Percentiles rank a stretch among this genome's conserved stretches.
Conservation (phyloP, 2,329 filamentous ascomycete genomes). For the Diaporthe caulivora region DNA sequence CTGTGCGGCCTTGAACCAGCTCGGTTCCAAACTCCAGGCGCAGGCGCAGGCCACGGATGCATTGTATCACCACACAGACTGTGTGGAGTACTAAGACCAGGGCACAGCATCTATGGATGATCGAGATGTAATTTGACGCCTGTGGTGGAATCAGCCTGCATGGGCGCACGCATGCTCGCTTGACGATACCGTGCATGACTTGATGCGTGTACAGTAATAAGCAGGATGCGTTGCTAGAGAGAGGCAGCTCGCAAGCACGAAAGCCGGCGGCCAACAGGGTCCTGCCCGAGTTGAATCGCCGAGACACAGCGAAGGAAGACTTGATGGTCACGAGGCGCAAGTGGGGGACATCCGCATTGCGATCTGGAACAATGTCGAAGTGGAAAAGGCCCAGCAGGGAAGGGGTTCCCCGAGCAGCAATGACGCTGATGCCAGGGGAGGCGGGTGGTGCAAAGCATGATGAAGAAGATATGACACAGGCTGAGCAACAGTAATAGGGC, state of each 20-base stretch:
- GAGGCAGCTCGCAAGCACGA: background rate
- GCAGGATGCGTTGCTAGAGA: background rate
- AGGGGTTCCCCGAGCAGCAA: conserved; percentile 2
- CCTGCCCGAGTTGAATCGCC: background rate
- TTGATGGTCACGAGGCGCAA: conserved; percentile 13
- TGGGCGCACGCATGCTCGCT: conserved; percentile 12
- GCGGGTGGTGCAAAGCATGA: background rate
- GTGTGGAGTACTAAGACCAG: background rate
- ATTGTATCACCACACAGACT: background rate
- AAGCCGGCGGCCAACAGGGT: too few relatives aligned
- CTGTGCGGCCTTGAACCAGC: conserved; percentile 1
- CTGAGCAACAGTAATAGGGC: background rate
- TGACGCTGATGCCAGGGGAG: conserved; percentile 3
- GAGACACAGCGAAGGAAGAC: background rate
- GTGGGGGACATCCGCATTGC: conserved; percentile 22
- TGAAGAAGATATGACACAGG: background rate
- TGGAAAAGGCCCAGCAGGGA: conserved; percentile 2
- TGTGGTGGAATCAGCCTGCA: conserved; percentile 16
- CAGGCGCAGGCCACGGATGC: background rate
- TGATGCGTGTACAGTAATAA: conserved; percentile 3
- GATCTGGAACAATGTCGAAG: background rate
- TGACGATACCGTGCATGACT: conserved; percentile 7
- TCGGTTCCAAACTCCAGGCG: conserved; percentile 13
- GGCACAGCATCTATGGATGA: conserved; percentile 12
- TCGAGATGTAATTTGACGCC: conserved; percentile 26